Conservation (phyloP, 2,329 filamentous ascomycete species). For the Fusarium citri region DNA sequence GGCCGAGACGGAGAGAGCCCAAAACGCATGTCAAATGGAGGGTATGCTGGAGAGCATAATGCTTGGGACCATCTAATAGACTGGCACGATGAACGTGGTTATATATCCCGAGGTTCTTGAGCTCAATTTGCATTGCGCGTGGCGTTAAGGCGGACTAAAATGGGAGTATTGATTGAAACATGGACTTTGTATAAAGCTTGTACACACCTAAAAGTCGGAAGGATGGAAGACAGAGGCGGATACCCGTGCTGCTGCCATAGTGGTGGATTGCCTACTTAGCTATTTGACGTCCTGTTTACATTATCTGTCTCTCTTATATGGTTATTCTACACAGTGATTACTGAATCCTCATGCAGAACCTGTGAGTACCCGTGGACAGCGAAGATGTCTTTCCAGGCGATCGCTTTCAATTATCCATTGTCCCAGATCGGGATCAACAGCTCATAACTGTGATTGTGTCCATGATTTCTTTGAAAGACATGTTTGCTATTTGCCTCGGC, state of each 20-base stretch:
- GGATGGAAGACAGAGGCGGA: conserved; percentile 6
- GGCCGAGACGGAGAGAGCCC: conserved; percentile 82
- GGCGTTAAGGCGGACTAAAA: conserved; percentile 46
- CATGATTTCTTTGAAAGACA: neutral
- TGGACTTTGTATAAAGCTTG: conserved; percentile 37
- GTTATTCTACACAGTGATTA: neutral
- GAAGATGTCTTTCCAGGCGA: neutral
- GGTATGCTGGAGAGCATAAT: conserved; percentile 87
- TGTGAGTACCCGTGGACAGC: neutral
- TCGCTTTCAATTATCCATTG: neutral
- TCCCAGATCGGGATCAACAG: neutral
- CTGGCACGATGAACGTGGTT: conserved; percentile 19
- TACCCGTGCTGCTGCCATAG: neutral
- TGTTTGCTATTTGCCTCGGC: neutral
- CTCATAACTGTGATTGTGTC: neutral
- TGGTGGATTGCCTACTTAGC: conserved; percentile 6
- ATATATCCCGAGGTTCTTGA: conserved; percentile 40
- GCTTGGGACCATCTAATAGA: conserved; percentile 45
- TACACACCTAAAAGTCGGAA: conserved; percentile 9
- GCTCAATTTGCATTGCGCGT: conserved; percentile 46
- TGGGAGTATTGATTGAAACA: conserved; percentile 41
- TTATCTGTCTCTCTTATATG: neutral
- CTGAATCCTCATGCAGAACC: neutral
- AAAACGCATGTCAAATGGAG: conserved; percentile 82
- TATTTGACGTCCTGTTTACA: conserved; percentile 19